A percentile compares a stretch with the other conserved stretches of the same genome.
These are phyloP conservation scores for Piper longum DNA, from an alignment of 164 flowering plant genomes.

Conservation along the genomic window DNA sequence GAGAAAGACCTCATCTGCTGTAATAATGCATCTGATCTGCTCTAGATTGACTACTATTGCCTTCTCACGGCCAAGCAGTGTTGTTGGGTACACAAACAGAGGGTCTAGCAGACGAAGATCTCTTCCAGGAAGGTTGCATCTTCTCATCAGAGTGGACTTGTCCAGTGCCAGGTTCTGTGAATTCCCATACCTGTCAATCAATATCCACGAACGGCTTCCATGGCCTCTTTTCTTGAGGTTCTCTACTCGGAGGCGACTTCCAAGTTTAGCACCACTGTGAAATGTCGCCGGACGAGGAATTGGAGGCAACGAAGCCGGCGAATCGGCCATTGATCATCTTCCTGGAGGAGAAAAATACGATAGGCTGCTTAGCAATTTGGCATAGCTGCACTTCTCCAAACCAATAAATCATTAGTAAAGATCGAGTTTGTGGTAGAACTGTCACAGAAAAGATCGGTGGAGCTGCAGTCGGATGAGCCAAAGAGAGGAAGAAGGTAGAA, in stretches of 20 bases:
- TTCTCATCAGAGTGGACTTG: conserved; percentile 68
- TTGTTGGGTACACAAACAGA: conserved; percentile 78
- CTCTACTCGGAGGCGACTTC: conserved; percentile 15
- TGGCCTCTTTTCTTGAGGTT: conserved; percentile 74
- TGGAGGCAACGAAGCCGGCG: not conserved
- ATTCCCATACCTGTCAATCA: conserved; percentile 58
- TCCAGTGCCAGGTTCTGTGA: conserved; percentile 59
- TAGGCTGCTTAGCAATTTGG: not conserved
- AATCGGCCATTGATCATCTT: not conserved
- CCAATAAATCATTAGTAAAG: not conserved
- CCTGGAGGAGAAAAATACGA: not conserved
- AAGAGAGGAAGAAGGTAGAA: no score
- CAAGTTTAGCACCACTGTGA: conserved; percentile 1
- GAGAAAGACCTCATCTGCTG: conserved; percentile 78
- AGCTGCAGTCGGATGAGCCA: not conserved
- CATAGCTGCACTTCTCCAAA: not conserved
- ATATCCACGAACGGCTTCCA: conserved; percentile 87
- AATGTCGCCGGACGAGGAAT: conserved; percentile 1
- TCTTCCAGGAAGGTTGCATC: conserved; percentile 77
- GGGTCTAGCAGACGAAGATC: conserved; percentile 95
- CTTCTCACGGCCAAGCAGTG: conserved; percentile 80
- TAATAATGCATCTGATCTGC: conserved; percentile 86
- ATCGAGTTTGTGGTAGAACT: not conserved
- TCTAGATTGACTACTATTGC: conserved; percentile 92
- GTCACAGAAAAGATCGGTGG: not conserved